Conservation (phyloP, 306 rosid genomes). For the Quillaja saponaria region DNA sequence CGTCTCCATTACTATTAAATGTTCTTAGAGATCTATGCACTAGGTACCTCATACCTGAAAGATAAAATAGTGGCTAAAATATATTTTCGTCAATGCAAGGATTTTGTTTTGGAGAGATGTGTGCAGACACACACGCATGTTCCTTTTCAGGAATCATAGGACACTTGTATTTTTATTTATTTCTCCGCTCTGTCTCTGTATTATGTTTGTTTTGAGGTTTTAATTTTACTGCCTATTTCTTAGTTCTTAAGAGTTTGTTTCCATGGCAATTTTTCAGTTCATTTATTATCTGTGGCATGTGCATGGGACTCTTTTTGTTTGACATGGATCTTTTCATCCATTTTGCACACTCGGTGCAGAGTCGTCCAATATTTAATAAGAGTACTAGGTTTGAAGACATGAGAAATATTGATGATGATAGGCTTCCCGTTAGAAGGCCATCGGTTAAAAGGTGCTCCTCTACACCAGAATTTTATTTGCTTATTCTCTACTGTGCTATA, state of each 20-base stretch:
- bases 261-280: background rate
- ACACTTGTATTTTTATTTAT: background rate
- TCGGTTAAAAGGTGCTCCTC: slow-evolving; percentile 60
- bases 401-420: slow-evolving; percentile 75
- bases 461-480: background rate
- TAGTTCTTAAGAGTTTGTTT: background rate
- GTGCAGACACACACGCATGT: background rate
- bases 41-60: background rate
- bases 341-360: slow-evolving; percentile 51
- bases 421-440: slow-evolving; percentile 77
- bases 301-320: background rate
- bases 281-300: background rate
- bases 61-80: background rate
- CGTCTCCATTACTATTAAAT: background rate
- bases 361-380: slow-evolving; percentile 91
- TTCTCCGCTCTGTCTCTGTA: background rate
- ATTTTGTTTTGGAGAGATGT: background rate
- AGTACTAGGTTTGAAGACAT: slow-evolving; percentile 97
- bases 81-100: background rate
- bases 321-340: background rate
- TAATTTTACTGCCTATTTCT: background rate
- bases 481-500: background rate
- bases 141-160: no score
- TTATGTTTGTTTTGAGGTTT: slow-evolving; percentile 4
- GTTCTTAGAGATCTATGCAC: background rate